These are phyloP conservation scores for Coemansia javaensis DNA, from an alignment of 192 early-diverging fungal genomes.

Conservation along the genomic window DNA sequence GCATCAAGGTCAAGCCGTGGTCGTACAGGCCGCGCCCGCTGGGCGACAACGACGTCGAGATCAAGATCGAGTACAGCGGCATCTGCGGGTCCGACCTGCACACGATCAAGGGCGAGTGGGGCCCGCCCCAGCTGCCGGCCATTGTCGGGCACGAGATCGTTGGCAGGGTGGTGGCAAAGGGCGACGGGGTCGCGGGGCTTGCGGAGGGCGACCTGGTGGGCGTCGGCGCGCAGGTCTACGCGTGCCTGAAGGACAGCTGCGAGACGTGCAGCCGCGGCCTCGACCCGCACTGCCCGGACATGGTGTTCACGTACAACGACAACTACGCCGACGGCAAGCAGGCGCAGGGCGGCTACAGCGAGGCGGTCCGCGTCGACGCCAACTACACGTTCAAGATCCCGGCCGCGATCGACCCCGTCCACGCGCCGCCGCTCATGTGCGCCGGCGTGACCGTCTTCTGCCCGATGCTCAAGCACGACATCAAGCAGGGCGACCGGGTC, in stretches of 20 bases:
- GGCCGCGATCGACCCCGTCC: conserved; percentile 42
- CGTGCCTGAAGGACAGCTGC: conserved; percentile 55
- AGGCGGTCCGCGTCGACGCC: conserved; percentile 56
- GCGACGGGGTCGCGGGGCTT: conserved; percentile 51
- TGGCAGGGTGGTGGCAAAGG: conserved; percentile 58
- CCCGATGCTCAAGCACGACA: conserved; percentile 58
- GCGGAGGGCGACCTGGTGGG: conserved; percentile 62
- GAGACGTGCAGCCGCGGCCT: conserved; percentile 43
- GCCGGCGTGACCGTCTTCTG: conserved; percentile 75
- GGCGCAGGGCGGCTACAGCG: conserved; percentile 58
- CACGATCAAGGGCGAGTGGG: conserved; percentile 60
- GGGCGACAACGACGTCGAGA: conserved; percentile 62
- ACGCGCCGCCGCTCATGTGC: conserved; percentile 74
- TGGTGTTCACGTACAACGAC: conserved; percentile 52
- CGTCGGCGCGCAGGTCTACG: conserved; percentile 60
- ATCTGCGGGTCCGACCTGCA: conserved; percentile 79
- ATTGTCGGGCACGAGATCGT: conserved; percentile 70
- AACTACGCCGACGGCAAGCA: conserved; percentile 52
- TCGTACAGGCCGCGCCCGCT: conserved; percentile 57
- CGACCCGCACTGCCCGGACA: conserved; percentile 45
- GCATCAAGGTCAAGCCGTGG: conserved; percentile 42
- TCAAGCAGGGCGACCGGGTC: conserved; percentile 60
- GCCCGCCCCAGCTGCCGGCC: conserved; percentile 32
- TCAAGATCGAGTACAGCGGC: conserved; percentile 70
- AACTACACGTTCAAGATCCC: conserved; percentile 68